Base-by-base conservation (phyloP, 176 grass and related monocot species). In the maize (Zea mays) region DNA sequence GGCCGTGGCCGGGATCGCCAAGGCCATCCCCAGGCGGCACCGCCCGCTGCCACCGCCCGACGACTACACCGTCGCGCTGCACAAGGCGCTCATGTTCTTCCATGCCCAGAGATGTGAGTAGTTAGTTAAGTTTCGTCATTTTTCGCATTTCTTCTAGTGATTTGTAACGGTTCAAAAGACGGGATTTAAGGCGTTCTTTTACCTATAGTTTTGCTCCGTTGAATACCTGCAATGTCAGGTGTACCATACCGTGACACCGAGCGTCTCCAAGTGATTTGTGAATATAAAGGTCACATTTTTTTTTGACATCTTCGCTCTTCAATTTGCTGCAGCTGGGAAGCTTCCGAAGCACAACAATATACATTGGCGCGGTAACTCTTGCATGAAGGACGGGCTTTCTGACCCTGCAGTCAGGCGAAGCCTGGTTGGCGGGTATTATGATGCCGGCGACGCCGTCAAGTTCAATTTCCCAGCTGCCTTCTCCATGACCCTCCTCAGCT, bases 21-120 rank as follows among this genome's bases (percentile, higher is more conserved):
- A 91, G 90, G 84, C 86, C 39, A 73, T 93, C 7, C 94, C 94
- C 33, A 62, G 76, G 44, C 86, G 81, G 41, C 91, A 88, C 13
- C 69, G 55, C 44, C 88, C 91, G 44, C 21, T 72, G 36, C 78
- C 88, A 38, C 91, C 91, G n/a, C 91, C 86, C 0, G 94, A 97
- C 74, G 81, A 91, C 47, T 97, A 86, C 88, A 97, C 94, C 60
- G 37, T 93, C 41, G 90, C 94, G 82, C 86, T 97, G 51, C 90
- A 62, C 67, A 89, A 93, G 82, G 93, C 93, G 20, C 93, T 97
- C 74, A 91, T 85, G 86, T 97, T 97, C 90, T 97, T 97, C 88
- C 91, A 97, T 61, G 94, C 88, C 11, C 94, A 97, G 82, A 78
- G 80, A 97, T 97, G 94, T 97, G 78, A 97, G 90, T 75, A 10